Evolutionary conservation across 208 protist genomes (phyloP).

Genomic region (Leishmania tropica): DNA sequence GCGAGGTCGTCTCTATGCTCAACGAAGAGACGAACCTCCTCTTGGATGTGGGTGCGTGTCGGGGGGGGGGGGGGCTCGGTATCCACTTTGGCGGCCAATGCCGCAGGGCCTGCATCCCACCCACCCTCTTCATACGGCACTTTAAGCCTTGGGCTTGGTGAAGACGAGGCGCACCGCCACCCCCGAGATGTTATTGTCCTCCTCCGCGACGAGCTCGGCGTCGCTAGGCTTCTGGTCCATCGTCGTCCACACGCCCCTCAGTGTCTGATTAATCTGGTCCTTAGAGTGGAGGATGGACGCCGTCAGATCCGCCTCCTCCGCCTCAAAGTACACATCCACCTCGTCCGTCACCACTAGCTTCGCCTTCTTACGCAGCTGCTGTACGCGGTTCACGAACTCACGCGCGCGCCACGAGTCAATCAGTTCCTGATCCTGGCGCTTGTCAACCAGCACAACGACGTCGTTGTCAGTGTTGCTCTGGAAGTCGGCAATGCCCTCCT

Average conservation of each 20-base stretch:
- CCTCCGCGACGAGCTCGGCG: slow-evolving; percentile 68
- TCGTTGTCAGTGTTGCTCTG: slow-evolving; percentile 90
- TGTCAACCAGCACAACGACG: slow-evolving; percentile 92
- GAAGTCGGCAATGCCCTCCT: slow-evolving; percentile 83
- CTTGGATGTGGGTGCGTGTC: neutral
- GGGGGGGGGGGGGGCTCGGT: no score
- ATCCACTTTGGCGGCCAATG: neutral
- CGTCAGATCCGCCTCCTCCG: slow-evolving; percentile 77
- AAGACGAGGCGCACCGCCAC: slow-evolving; percentile 72
- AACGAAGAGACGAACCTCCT: neutral
- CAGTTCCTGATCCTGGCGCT: slow-evolving; percentile 77
- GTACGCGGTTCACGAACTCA: slow-evolving; percentile 95
- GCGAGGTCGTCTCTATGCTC: no score
- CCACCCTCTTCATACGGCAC: neutral
- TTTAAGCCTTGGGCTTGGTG: slow-evolving; percentile 28
- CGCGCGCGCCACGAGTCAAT: slow-evolving; percentile 91
- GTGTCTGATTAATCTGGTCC: slow-evolving; percentile 78
- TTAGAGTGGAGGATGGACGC: slow-evolving; percentile 63
- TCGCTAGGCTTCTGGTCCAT: slow-evolving; percentile 67
- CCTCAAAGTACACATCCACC: slow-evolving; percentile 78
- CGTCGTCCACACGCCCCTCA: slow-evolving; percentile 68
- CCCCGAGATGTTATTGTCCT: slow-evolving; percentile 88
- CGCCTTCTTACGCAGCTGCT: slow-evolving; percentile 98
- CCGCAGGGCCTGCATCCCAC: neutral
- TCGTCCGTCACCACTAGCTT: slow-evolving; percentile 74